Base-by-base conservation (phyloP, 768 basidiomycete species). In the Boletus barrowsii region DNA sequence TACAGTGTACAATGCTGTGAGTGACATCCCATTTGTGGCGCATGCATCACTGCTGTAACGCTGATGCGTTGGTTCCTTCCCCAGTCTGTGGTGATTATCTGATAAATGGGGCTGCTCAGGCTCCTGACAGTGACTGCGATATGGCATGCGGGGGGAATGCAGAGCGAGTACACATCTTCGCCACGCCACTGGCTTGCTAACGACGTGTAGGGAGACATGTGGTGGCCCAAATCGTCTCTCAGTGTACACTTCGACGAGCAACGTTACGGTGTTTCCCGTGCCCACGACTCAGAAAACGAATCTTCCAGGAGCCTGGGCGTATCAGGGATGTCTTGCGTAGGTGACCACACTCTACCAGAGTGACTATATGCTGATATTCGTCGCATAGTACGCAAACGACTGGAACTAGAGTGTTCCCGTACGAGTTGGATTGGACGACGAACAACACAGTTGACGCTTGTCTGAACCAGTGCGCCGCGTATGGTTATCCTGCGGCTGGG, bases 111-210 rank as follows among this genome's bases (percentile, higher is more conserved):
- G 89, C 87, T 1, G 80, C 77, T 2, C 45, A 62, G 15, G 79
- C 78, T 0, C 56, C 73, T 1, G 77, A 79, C 2, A 68, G 72
- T 4, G 76, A 77, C 35, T 95, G 93, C 64, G 82, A 79, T 65
- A 89, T 87, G 86, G 77, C 75, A 0, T 95, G 93, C 56, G 78
- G 78, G 17, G 93, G 90, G 22, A 85, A 83, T 54, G 37, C 81
- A 11, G 75, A 79, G 88, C 87, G 58, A 61, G 84, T 66, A 0
- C 30, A 5, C 0, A 17, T 18, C 41, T 15, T 37, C 17, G 3
- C 14, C 24, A 3, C 2, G 8, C 4, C 13, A 35, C 13, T 33
- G 4, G 10, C 29, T 36, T 20, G 1, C 20, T 30, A 13, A 56
- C 51, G 37, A 55, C 29, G 26, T 53, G 43, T 54, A 86, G 84